Percentiles rank a stretch among this genome's conserved stretches.
Evolutionary conservation across 2,329 filamentous ascomycete species (phyloP).

Genomic region (Aspergillus awamori): DNA sequence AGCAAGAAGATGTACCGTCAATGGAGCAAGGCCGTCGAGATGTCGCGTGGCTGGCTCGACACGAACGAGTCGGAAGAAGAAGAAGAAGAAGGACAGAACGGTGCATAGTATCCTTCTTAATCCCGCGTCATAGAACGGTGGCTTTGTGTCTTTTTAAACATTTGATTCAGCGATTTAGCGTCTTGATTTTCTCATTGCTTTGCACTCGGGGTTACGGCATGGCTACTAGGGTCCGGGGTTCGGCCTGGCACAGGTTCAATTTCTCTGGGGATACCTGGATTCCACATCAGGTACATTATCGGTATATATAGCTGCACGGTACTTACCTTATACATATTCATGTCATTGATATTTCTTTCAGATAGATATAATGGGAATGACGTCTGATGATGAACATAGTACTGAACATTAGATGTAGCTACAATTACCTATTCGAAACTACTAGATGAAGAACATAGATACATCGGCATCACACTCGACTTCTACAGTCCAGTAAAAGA

Average conservation of each 20-base stretch:
- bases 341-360: slow-evolving; percentile 9
- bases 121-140: not conserved
- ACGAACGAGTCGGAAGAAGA: slow-evolving; percentile 29
- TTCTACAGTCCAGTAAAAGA: no score
- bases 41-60: slow-evolving; percentile 71
- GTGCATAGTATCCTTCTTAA: not conserved
- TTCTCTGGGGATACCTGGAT: not conserved
- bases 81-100: slow-evolving; percentile 14
- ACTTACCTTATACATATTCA: slow-evolving; percentile 10
- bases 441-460: not conserved
- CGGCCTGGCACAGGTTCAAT: not conserved
- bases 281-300: not conserved
- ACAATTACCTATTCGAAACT: not conserved
- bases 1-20: slow-evolving; percentile 66
- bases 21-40: slow-evolving; percentile 77
- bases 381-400: slow-evolving; percentile 4
- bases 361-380: slow-evolving; percentile 11
- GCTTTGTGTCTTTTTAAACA: slow-evolving; percentile 3
- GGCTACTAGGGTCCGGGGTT: slow-evolving; percentile 1
- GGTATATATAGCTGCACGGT: slow-evolving; percentile 1
- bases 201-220: slow-evolving; percentile 3
- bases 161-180: slow-evolving; percentile 18
- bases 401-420: not conserved
- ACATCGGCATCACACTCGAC: not conserved
- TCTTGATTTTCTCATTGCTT: not conserved